Evolutionary conservation across 495 filamentous ascomycete species (phyloP).

Genomic region (Elasticomyces elasticus): DNA sequence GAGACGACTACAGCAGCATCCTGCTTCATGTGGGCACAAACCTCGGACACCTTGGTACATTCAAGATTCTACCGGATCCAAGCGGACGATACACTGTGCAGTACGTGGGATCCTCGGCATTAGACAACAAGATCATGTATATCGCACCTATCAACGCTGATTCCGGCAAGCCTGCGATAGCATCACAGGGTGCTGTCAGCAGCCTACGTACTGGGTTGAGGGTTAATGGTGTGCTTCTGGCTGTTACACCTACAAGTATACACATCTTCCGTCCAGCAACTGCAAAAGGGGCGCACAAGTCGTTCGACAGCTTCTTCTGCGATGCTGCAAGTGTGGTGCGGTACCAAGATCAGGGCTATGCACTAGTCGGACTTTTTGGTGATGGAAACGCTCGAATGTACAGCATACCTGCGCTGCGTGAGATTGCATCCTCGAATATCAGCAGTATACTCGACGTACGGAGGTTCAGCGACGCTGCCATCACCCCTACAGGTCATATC

Average conservation of each 20-base stretch:
- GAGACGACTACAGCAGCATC: constrained; percentile 90
- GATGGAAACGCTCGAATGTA: constrained; percentile 69
- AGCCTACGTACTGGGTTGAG: constrained; percentile 59
- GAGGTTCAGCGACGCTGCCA: constrained; percentile 53
- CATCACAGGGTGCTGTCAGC: constrained; percentile 61
- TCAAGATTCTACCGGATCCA: constrained; percentile 71
- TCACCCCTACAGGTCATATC: constrained; percentile 68
- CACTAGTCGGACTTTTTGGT: constrained; percentile 71
- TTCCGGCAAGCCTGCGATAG: constrained; percentile 61
- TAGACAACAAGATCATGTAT: constrained; percentile 64
- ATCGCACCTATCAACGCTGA: constrained; percentile 72
- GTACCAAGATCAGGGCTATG: constrained; percentile 60
- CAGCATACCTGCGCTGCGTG: constrained; percentile 75
- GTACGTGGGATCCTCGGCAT: constrained; percentile 51
- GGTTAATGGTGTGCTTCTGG: constrained; percentile 60
- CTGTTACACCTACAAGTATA: constrained; percentile 61
- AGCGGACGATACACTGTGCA: constrained; percentile 63
- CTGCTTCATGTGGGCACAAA: constrained; percentile 86
- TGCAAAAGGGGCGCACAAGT: constrained; percentile 77
- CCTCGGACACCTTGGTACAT: constrained; percentile 69
- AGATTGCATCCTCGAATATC: constrained; percentile 60
- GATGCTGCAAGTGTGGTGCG: constrained; percentile 66
- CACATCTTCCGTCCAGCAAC: constrained; percentile 78
- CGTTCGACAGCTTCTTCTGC: constrained; percentile 73
- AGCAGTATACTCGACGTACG: constrained; percentile 58